These are phyloP conservation scores for Cyanodermella asteris DNA, from an alignment of 2,329 filamentous ascomycete species.

Conservation along the genomic window DNA sequence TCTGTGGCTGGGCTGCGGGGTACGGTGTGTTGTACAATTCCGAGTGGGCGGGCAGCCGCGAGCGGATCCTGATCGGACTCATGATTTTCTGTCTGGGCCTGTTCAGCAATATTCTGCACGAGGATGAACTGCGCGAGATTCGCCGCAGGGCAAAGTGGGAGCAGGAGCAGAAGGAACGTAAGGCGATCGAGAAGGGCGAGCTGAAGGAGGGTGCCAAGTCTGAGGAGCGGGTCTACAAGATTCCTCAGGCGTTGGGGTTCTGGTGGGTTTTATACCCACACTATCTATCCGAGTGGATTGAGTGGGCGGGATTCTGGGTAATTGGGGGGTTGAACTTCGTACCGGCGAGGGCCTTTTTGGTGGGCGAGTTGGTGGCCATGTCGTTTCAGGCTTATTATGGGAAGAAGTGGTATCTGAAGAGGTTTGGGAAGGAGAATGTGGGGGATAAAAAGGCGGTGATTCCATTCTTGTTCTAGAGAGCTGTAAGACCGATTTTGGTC, in stretches of 20 bases:
- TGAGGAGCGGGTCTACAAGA: constrained; percentile 65
- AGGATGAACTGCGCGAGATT: constrained; percentile 75
- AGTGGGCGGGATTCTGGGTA: constrained; percentile 81
- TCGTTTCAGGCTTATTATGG: constrained; percentile 64
- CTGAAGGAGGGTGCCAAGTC: constrained; percentile 19
- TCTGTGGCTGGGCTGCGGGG: constrained; percentile 64
- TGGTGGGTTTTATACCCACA: constrained; percentile 69
- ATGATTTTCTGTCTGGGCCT: constrained; percentile 58
- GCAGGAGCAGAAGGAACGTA: constrained; percentile 25
- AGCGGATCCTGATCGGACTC: constrained; percentile 38
- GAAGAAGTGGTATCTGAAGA: constrained; percentile 65
- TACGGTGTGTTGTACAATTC: constrained; percentile 46
- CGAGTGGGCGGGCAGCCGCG: constrained; percentile 24
- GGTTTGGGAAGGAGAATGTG: constrained; percentile 69
- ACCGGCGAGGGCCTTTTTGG: constrained; percentile 58
- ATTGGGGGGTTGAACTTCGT: constrained; percentile 33
- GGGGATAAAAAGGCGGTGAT: constrained; percentile 52
- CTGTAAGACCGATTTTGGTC: no score
- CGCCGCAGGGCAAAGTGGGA: constrained; percentile 44
- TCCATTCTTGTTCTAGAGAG: constrained; percentile 19
- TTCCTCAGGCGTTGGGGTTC: constrained; percentile 71
- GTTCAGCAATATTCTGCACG: constrained; percentile 64
- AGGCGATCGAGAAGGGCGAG: constrained; percentile 8
- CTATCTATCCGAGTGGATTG: constrained; percentile 90
- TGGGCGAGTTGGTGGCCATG: constrained; percentile 85